Conservation (phyloP, 2,329 filamentous ascomycete genomes). For the Neonectria neomacrospora region DNA sequence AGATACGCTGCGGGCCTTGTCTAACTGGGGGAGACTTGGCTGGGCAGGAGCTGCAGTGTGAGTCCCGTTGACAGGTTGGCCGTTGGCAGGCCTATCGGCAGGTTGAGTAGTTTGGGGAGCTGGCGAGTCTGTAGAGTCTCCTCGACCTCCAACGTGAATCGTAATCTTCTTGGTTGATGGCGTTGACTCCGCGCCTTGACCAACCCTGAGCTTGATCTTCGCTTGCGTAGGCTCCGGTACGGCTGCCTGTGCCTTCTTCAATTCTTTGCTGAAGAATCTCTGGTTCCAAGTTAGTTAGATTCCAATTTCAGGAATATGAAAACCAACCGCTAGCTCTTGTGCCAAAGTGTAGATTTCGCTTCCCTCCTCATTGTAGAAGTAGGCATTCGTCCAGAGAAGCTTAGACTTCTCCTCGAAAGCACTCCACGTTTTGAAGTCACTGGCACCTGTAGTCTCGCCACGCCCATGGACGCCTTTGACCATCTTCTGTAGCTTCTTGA, state of each 20-base stretch:
- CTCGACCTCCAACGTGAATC: constrained; percentile 73
- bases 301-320: neutral
- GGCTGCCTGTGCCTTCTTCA: constrained; percentile 77
- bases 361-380: constrained; percentile 90
- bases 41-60: constrained; percentile 36
- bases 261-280: constrained; percentile 74
- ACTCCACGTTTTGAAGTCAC: constrained; percentile 84
- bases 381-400: constrained; percentile 88
- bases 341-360: constrained; percentile 85
- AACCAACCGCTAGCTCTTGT: constrained; percentile 77
- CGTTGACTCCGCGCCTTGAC: constrained; percentile 58
- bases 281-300: constrained; percentile 51
- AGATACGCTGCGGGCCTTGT: constrained; percentile 56
- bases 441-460: constrained; percentile 69
- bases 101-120: constrained; percentile 51
- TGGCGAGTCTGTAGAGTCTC: constrained; percentile 64
- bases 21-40: constrained; percentile 40
- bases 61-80: constrained; percentile 36
- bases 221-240: constrained; percentile 79
- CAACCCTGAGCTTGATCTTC: constrained; percentile 84
- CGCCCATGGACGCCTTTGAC: constrained; percentile 79
- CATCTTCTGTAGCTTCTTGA: constrained; percentile 81
- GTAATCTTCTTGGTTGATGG: constrained; percentile 72
- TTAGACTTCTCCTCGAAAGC: constrained; percentile 83
- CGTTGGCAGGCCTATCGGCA: constrained; percentile 37